Conservation (phyloP, 495 filamentous ascomycete species). For the Immersiella caudata region DNA sequence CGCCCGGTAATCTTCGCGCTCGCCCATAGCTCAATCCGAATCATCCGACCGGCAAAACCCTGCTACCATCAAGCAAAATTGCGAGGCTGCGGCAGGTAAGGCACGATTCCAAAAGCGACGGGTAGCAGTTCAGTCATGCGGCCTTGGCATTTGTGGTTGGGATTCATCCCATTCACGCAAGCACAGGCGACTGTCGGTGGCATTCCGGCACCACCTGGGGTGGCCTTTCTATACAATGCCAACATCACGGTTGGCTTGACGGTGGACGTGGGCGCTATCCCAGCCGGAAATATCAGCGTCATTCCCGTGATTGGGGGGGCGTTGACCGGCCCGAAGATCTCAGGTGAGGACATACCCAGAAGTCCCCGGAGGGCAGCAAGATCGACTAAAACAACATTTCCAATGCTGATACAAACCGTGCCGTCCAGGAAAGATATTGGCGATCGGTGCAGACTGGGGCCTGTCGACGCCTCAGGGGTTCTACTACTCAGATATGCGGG, state of each 20-base stretch:
- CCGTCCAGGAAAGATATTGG: slow-evolving; percentile 27
- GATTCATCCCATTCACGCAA: neutral
- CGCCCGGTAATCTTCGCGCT: too few relatives aligned
- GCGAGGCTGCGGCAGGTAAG: too few relatives aligned
- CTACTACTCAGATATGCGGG: slow-evolving; percentile 24
- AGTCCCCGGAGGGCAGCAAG: neutral
- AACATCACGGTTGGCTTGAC: slow-evolving; percentile 27
- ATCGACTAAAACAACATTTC: too few relatives aligned
- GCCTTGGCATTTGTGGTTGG: neutral
- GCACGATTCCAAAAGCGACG: too few relatives aligned
- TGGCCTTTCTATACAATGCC: slow-evolving; percentile 22
- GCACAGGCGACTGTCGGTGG: neutral
- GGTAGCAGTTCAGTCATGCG: neutral
- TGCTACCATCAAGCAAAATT: too few relatives aligned
- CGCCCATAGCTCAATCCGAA: too few relatives aligned
- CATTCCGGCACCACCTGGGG: slow-evolving; percentile 8
- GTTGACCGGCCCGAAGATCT: slow-evolving; percentile 20
- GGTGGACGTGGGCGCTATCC: slow-evolving; percentile 26
- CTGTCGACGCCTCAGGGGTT: slow-evolving; percentile 14
- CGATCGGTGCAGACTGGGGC: slow-evolving; percentile 27
- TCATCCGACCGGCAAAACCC: too few relatives aligned
- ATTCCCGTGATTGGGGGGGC: slow-evolving; percentile 26
- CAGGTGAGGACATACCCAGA: slow-evolving; percentile 8
- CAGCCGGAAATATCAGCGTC: slow-evolving; percentile 26
- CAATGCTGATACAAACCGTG: too few relatives aligned